These are phyloP conservation scores for Nothophytophthora sp. DNA, from an alignment of 352 stramenopile genomes.

Conservation along the genomic window DNA sequence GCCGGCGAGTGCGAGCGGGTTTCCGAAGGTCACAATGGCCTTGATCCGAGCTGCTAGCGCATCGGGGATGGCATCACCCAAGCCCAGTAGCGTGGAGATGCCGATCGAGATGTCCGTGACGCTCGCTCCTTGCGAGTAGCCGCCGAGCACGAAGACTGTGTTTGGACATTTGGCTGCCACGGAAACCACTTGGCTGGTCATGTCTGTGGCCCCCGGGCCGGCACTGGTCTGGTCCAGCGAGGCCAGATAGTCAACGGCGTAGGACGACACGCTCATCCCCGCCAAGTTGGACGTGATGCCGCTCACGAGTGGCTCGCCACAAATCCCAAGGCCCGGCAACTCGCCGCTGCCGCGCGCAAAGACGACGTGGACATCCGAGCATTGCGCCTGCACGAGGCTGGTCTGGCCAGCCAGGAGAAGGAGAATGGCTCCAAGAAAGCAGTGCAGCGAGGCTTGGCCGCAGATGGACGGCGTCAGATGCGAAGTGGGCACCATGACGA, in stretches of 20 bases:
- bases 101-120: conserved; percentile 33
- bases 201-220: conserved; percentile 24
- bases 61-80: conserved; percentile 15
- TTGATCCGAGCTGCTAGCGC: conserved; percentile 23
- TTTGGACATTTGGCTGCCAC: conserved; percentile 22
- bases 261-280: conserved; percentile 22
- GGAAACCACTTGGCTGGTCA: conserved; percentile 25
- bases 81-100: conserved; percentile 19
- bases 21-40: conserved; percentile 32
- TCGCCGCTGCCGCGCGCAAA: conserved; percentile 19
- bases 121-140: conserved; percentile 32
- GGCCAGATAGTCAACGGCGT: conserved; percentile 28
- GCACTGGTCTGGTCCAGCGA: conserved; percentile 17
- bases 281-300: conserved; percentile 9
- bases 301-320: conserved; percentile 18
- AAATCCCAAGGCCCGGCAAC: conserved; percentile 24
- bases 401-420: not conserved
- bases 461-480: too few relatives aligned
- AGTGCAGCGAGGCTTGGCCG: too few relatives aligned
- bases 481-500: too few relatives aligned
- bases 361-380: conserved; percentile 18
- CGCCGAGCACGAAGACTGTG: conserved; percentile 21
- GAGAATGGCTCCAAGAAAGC: too few relatives aligned
- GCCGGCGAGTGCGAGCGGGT: conserved; percentile 23
- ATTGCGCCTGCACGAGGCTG: conserved; percentile 2